A percentile compares a stretch with the other conserved stretches of the same genome.
Conservation (phyloP, 352 stramenopile species). For the Phytopythium cucurbitacearum region DNA sequence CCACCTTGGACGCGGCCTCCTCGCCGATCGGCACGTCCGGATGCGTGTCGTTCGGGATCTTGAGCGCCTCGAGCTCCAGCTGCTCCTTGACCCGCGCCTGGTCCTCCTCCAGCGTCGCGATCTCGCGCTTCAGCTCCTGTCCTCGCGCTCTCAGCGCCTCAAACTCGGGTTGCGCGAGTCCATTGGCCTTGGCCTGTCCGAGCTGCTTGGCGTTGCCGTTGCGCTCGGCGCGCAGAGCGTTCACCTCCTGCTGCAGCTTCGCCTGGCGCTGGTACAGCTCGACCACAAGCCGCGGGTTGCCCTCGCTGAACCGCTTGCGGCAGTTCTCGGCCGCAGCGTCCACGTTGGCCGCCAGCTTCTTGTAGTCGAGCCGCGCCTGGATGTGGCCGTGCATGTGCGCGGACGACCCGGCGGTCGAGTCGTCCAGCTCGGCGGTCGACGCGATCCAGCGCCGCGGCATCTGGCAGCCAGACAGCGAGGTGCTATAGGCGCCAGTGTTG, state of each 20-base stretch:
- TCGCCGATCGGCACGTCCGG: constrained; percentile 58
- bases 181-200: constrained; percentile 28
- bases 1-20: constrained; percentile 49
- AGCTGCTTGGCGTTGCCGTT: constrained; percentile 67
- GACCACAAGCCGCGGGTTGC: constrained; percentile 55
- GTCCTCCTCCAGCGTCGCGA: constrained; percentile 34
- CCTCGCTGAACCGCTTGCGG: constrained; percentile 61
- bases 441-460: background rate
- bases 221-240: constrained; percentile 58
- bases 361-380: constrained; percentile 74
- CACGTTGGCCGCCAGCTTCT: constrained; percentile 56
- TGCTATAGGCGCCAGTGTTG: background rate
- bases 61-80: constrained; percentile 65
- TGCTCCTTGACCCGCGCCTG: constrained; percentile 35
- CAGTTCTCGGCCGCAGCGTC: constrained; percentile 52
- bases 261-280: constrained; percentile 59
- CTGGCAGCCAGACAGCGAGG: background rate
- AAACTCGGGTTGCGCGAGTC: constrained; percentile 18
- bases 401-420: constrained; percentile 10
- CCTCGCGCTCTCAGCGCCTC: constrained; percentile 34
- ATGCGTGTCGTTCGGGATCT: constrained; percentile 77
- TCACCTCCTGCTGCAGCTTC: constrained; percentile 47
- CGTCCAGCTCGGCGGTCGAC: constrained; percentile 4
- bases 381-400: constrained; percentile 52
- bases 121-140: constrained; percentile 52